Conservation (phyloP, 2,329 filamentous ascomycete genomes). For the Lachnum nothofagi region DNA sequence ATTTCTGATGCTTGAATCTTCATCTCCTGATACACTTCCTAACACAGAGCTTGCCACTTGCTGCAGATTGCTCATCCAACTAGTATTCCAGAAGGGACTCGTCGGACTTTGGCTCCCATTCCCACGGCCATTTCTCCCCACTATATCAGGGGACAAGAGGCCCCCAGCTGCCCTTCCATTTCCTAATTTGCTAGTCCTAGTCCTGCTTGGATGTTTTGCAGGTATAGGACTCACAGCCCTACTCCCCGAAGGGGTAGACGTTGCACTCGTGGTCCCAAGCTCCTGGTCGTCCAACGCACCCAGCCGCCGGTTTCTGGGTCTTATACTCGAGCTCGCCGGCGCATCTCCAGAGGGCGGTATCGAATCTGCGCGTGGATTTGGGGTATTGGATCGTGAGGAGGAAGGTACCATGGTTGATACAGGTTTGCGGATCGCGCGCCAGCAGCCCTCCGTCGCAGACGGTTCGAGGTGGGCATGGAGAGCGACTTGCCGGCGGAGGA, state of each 20-base stretch:
- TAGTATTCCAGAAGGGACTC: slow-evolving; percentile 22
- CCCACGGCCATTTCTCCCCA: slow-evolving; percentile 4
- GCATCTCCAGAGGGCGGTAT: slow-evolving; percentile 1
- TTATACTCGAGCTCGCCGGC: slow-evolving; percentile 19
- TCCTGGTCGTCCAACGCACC: slow-evolving; percentile 29
- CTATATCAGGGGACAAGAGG: slow-evolving; percentile 13
- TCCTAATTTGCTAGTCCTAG: slow-evolving; percentile 8
- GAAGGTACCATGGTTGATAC: slow-evolving; percentile 13
- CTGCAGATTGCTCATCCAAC: slow-evolving; percentile 31
- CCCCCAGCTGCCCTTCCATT: slow-evolving; percentile 17
- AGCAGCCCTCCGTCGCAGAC: slow-evolving; percentile 8
- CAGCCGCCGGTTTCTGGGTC: slow-evolving; percentile 29
- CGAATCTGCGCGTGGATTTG: slow-evolving; percentile 8
- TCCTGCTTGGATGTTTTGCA: slow-evolving; percentile 35
- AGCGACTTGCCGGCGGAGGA: slow-evolving; percentile 4
- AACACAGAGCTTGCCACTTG: slow-evolving; percentile 32
- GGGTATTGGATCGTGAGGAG: slow-evolving; percentile 9
- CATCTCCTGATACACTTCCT: slow-evolving; percentile 24
- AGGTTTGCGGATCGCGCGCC: slow-evolving; percentile 8
- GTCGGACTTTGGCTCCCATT: slow-evolving; percentile 9
- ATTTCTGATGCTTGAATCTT: slow-evolving; percentile 2
- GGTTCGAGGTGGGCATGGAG: slow-evolving; percentile 9
- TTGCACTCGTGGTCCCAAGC: slow-evolving; percentile 26
- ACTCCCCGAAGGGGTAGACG: slow-evolving; percentile 36
- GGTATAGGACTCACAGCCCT: slow-evolving; percentile 48